These are phyloP conservation scores for Aureobasidium sp. DNA, from an alignment of 2,329 filamentous ascomycete species.

Conservation along the genomic window DNA sequence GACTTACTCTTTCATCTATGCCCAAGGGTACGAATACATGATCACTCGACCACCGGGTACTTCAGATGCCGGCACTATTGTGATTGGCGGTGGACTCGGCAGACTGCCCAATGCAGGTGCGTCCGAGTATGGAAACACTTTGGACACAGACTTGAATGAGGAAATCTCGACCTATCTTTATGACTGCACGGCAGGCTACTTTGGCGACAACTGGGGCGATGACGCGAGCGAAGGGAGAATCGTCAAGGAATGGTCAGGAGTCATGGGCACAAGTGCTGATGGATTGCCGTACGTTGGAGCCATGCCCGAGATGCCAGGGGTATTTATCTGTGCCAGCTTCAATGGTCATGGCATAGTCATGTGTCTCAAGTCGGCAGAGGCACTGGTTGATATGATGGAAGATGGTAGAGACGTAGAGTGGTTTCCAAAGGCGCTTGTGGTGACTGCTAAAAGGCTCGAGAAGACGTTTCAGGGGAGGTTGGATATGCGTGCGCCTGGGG, in stretches of 20 bases:
- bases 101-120: slow-evolving; percentile 38
- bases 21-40: slow-evolving; percentile 60
- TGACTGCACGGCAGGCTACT: slow-evolving; percentile 41
- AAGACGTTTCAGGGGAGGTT: slow-evolving; percentile 16
- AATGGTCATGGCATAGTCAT: slow-evolving; percentile 50
- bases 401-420: slow-evolving; percentile 34
- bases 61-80: slow-evolving; percentile 43
- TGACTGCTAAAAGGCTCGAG: slow-evolving; percentile 38
- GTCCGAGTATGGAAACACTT: slow-evolving; percentile 48
- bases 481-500: slow-evolving; percentile 18
- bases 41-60: slow-evolving; percentile 48
- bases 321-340: slow-evolving; percentile 55
- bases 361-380: slow-evolving; percentile 48
- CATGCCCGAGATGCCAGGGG: slow-evolving; percentile 36
- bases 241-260: slow-evolving; percentile 40
- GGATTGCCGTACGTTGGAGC: slow-evolving; percentile 42
- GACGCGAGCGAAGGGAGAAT: slow-evolving; percentile 24
- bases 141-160: slow-evolving; percentile 49
- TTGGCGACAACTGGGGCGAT: slow-evolving; percentile 42
- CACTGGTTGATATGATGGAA: slow-evolving; percentile 47
- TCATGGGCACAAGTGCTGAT: slow-evolving; percentile 48
- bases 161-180: slow-evolving; percentile 44
- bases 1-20: slow-evolving; percentile 58
- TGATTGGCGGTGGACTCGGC: slow-evolving; percentile 55
- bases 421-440: slow-evolving; percentile 48